Evolutionary conservation across 2,329 filamentous ascomycete genomes (phyloP).

Genomic region (Xylariomycetidae sp.): DNA sequence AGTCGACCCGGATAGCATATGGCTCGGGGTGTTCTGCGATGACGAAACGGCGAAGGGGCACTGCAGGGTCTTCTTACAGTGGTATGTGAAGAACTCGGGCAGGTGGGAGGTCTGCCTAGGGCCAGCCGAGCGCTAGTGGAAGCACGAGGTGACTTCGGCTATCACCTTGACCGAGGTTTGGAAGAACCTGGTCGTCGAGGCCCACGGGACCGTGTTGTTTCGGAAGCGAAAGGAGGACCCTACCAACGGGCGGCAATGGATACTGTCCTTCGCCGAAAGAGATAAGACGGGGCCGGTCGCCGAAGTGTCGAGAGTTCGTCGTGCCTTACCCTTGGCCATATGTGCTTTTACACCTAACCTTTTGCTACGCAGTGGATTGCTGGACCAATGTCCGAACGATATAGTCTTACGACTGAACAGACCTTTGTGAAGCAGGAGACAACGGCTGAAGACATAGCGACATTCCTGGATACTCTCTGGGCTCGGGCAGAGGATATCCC

Average conservation of each 20-base stretch:
- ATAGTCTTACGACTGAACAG: neutral
- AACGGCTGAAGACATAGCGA: neutral
- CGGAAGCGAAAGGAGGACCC: neutral
- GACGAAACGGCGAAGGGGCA: neutral
- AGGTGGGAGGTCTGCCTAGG: slow-evolving; percentile 1
- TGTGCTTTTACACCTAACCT: neutral
- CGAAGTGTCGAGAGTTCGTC: neutral
- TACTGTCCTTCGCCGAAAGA: neutral
- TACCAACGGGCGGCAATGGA: neutral
- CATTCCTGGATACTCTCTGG: neutral
- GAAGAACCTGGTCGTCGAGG: neutral
- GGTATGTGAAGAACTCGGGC: slow-evolving; percentile 1
- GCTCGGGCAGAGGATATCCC: neutral
- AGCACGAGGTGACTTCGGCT: neutral
- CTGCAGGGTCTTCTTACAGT: neutral
- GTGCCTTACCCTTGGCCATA: too few species aligned
- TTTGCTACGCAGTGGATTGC: neutral
- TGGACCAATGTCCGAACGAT: neutral
- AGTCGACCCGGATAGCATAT: slow-evolving; percentile 1
- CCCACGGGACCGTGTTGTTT: neutral
- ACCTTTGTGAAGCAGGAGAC: neutral
- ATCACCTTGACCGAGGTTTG: slow-evolving; percentile 1
- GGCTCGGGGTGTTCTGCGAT: neutral
- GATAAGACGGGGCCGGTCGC: neutral
- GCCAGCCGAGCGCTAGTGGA: neutral